These are phyloP conservation scores for Oryza australiensis DNA, from an alignment of 176 grass and related monocot species.

Conservation along the genomic window DNA sequence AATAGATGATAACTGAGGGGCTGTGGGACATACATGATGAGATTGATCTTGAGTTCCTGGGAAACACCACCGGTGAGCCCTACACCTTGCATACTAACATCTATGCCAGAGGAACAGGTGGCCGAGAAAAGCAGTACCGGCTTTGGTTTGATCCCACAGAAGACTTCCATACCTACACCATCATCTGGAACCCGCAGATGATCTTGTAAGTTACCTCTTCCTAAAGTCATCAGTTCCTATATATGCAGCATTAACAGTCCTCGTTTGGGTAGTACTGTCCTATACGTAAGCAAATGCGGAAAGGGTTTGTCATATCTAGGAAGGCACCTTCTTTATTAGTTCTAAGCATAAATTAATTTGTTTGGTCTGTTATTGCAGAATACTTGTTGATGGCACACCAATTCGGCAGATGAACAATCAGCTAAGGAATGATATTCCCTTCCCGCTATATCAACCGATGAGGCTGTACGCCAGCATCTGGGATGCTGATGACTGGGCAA, in stretches of 20 bases:
- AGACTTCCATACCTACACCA: conserved; percentile 68
- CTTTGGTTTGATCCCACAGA: conserved; percentile 77
- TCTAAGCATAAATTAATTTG: background rate
- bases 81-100: conserved; percentile 75
- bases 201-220: conserved; percentile 43
- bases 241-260: background rate
- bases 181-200: conserved; percentile 57
- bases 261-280: background rate
- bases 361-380: conserved; percentile 28
- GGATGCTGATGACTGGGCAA: conserved; percentile 52
- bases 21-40: conserved; percentile 46
- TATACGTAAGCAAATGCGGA: background rate
- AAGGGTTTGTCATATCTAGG: background rate
- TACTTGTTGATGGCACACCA: conserved; percentile 62
- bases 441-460: conserved; percentile 58
- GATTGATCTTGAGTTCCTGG: conserved; percentile 71
- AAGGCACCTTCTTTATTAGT: background rate
- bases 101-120: conserved; percentile 56
- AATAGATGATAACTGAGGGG: conserved; percentile 45
- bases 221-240: background rate
- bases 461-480: conserved; percentile 56
- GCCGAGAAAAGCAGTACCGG: conserved; percentile 54
- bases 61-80: conserved; percentile 52
- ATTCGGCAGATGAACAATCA: conserved; percentile 60
- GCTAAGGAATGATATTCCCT: conserved; percentile 37